Conservation (phyloP, 768 basidiomycete species). For the Boletus rubropictus region DNA sequence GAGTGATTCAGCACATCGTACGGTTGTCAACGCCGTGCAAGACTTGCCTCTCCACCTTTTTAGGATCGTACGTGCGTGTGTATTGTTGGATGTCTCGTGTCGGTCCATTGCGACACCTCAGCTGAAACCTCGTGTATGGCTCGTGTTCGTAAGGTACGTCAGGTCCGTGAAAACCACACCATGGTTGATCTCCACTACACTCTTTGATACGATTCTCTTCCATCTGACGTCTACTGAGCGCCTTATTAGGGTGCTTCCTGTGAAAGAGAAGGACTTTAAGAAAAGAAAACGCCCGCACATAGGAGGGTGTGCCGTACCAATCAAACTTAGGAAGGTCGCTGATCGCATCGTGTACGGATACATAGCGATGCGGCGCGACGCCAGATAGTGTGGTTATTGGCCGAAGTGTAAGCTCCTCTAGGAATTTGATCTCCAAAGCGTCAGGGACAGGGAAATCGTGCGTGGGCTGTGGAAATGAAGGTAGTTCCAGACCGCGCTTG, state of each 20-base stretch:
- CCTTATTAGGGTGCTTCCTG: constrained; percentile 24
- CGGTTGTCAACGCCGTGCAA: not conserved
- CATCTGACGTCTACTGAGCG: constrained; percentile 11
- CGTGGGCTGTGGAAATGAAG: constrained; percentile 38
- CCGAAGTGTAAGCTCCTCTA: constrained; percentile 33
- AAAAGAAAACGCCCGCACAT: not conserved
- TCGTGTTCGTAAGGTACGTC: constrained; percentile 30
- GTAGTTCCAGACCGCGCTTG: constrained; percentile 32
- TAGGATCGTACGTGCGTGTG: constrained; percentile 47
- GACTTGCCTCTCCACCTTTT: constrained; percentile 54
- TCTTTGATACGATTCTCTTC: constrained; percentile 27
- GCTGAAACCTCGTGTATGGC: constrained; percentile 41
- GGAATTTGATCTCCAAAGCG: constrained; percentile 46
- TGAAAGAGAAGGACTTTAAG: not conserved
- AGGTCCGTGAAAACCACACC: constrained; percentile 30
- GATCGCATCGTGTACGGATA: constrained; percentile 70
- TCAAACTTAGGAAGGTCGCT: constrained; percentile 67
- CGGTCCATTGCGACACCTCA: constrained; percentile 37
- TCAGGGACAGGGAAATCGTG: constrained; percentile 39
- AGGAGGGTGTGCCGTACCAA: constrained; percentile 43
- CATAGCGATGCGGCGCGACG: constrained; percentile 48
- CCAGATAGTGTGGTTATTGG: constrained; percentile 47
- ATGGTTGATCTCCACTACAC: constrained; percentile 32
- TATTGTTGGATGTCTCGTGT: constrained; percentile 61
- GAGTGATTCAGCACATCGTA: constrained; percentile 2